Evolutionary conservation across 805 yeast species (phyloP), one percentile per base, ranked within the genome.

Genomic region (Danielozyma ontarioensis): DNA sequence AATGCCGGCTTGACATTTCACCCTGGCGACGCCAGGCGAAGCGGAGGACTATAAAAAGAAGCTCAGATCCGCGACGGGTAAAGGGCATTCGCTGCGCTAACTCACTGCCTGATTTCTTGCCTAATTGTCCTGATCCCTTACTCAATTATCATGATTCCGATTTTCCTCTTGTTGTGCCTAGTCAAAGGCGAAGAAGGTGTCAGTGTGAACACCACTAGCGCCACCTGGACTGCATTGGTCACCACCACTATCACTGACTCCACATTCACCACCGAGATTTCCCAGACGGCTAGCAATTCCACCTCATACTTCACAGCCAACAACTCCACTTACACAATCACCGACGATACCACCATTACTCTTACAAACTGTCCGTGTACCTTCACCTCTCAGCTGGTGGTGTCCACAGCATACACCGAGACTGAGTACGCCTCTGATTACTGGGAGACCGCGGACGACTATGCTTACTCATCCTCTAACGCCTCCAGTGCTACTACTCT

Each of bases 351-450:
- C 13, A 12, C 25, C 5, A 12, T 29, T 8, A 34, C 36, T 4
- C 13, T 34, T 6, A 24, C 36, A 11, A 28, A 34, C 22, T 34
- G 36, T 24, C 36, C 42, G 17, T 39, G 40, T 28, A 30, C 34
- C 12, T 23, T 32, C 11, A 29, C 31, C 18, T 19, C 28, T 13
- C 30, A 27, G 19, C 16, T 32, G 13, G 25, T 22, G 26, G 27
- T 21, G 12, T n/a, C 18, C 6, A 15, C 19, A 18, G 31, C 4
- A n/a, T 33, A 27, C 30, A 37, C 36, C 17, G 29, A 18, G 21
- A 25, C 27, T 13, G 24, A 29, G 17, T 27, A 25, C 17, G 31
- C 31, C 25, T 32, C 30, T 15, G 37, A 33, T 13, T 27, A 28
- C 16, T 36, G 33, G 34, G 32, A 23, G 5, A 32, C 34, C 13